Conservation (phyloP, 129 eudicot genomes). For the Mikania micrantha region DNA sequence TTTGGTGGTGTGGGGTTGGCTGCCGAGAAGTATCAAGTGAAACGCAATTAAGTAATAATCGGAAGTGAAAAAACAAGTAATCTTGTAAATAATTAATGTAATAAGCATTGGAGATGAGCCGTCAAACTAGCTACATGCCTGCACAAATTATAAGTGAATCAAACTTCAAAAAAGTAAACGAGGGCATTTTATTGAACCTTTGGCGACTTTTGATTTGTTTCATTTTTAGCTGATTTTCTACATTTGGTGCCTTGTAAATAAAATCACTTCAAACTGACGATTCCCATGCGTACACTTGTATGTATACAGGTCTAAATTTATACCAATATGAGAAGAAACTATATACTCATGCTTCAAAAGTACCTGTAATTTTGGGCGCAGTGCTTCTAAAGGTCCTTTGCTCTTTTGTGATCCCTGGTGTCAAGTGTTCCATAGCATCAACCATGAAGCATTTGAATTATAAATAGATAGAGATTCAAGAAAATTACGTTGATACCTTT, state of each 20-base stretch:
- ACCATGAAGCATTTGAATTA: conserved; percentile 9
- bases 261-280: background rate
- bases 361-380: conserved; percentile 93
- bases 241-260: background rate
- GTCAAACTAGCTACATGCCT: background rate
- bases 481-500: conserved; percentile 45
- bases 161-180: background rate
- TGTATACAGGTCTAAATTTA: background rate
- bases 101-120: background rate
- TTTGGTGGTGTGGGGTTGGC: conserved; percentile 85
- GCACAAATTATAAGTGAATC: background rate
- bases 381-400: conserved; percentile 84
- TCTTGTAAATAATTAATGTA: background rate
- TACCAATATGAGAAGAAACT: background rate
- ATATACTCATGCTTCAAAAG: background rate
- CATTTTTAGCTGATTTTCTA: background rate
- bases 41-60: background rate
- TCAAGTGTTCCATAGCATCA: conserved; percentile 4
- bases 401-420: conserved; percentile 64
- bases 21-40: conserved; percentile 20
- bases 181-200: background rate
- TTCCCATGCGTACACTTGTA: background rate
- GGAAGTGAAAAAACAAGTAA: background rate
- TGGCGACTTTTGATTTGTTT: background rate
- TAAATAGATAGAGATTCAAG: background rate